phyloP scores from a whole-genome alignment of 805 yeast genomes.

The Lipomyces lipofer region DNA sequence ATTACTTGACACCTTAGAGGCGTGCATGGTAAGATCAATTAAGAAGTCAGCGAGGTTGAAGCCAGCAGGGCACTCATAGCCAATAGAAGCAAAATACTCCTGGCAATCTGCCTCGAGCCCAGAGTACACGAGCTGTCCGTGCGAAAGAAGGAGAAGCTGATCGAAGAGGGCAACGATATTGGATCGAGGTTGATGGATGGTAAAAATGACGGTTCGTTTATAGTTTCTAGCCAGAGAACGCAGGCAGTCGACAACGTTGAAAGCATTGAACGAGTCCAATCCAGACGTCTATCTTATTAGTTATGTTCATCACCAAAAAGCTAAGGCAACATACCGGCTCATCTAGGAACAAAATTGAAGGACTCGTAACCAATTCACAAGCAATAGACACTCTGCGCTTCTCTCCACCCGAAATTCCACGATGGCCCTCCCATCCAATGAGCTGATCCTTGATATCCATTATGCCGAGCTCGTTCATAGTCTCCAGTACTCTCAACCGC shows the following conservation, averaged over 20 bases:
- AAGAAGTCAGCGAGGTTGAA: conserved; percentile 88
- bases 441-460: conserved; percentile 77
- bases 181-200: conserved; percentile 96
- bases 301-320: no score
- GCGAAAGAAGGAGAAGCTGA: conserved; percentile 72
- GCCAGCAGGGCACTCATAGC: conserved; percentile 82
- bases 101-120: conserved; percentile 78
- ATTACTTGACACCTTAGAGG: conserved; percentile 27
- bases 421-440: conserved; percentile 82
- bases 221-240: conserved; percentile 76
- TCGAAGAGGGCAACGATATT: conserved; percentile 92
- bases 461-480: conserved; percentile 81
- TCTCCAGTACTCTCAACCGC: conserved; percentile 76
- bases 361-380: conserved; percentile 87
- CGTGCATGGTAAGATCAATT: conserved; percentile 79
- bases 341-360: conserved; percentile 77
- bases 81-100: conserved; percentile 71
- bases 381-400: conserved; percentile 91
- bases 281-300: no score
- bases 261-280: conserved; percentile 89
- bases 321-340: no score
- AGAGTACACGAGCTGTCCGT: conserved; percentile 83
- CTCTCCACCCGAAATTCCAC: conserved; percentile 95
- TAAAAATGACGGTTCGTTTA: conserved; percentile 84
- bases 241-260: conserved; percentile 82